Evolutionary conservation across 2,329 filamentous ascomycete genomes (phyloP).

Genomic region (Fusarium irregulare): DNA sequence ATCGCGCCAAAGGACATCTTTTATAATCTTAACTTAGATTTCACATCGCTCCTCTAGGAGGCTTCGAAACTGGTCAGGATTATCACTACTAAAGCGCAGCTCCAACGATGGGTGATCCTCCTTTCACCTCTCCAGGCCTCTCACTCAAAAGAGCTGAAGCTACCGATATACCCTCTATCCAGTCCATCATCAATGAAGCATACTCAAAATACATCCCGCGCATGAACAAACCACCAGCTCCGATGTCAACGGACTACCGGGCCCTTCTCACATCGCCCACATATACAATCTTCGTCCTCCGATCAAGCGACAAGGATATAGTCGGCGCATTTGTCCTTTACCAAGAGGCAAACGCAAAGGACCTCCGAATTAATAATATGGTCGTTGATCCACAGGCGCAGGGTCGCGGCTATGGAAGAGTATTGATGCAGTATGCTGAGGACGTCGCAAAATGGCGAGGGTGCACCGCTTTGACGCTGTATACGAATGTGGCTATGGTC

Average conservation of each 20-base stretch:
- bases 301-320: slow-evolving; percentile 9
- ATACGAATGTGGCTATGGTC: slow-evolving; percentile 51
- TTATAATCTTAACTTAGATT: background rate
- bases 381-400: slow-evolving; percentile 47
- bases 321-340: slow-evolving; percentile 48
- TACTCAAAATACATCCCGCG: slow-evolving; percentile 51
- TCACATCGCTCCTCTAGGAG: background rate
- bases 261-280: slow-evolving; percentile 45
- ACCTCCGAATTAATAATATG: slow-evolving; percentile 45
- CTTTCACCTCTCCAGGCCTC: background rate
- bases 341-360: slow-evolving; percentile 24
- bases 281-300: slow-evolving; percentile 44
- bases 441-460: slow-evolving; percentile 43
- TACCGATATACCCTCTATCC: slow-evolving; percentile 46
- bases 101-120: background rate
- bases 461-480: slow-evolving; percentile 45
- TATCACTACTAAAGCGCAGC: background rate
- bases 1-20: background rate
- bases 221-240: slow-evolving; percentile 51
- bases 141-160: slow-evolving; percentile 1
- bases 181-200: slow-evolving; percentile 47
- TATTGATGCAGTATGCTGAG: slow-evolving; percentile 49
- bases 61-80: background rate
- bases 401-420: slow-evolving; percentile 49
- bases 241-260: slow-evolving; percentile 52